phyloP scores from a whole-genome alignment of 2,329 filamentous ascomycete genomes.

The Stagonosporopsis cucurbitacearum region DNA sequence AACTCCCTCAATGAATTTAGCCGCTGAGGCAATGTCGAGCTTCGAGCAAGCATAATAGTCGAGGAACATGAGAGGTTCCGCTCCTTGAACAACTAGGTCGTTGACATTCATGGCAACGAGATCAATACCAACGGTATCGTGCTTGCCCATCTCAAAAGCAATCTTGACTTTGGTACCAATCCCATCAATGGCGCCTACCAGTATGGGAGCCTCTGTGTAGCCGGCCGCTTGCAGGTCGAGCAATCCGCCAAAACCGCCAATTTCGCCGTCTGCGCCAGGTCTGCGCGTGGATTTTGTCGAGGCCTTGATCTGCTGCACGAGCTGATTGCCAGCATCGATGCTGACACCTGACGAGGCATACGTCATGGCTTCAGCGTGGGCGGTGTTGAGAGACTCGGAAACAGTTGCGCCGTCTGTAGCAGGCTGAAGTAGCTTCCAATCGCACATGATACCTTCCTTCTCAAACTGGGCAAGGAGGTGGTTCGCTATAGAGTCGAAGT shows the following conservation, averaged over 20 bases:
- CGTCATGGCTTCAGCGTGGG: slow-evolving; percentile 63
- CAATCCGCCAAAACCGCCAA: slow-evolving; percentile 92
- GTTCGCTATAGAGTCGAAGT: slow-evolving; percentile 86
- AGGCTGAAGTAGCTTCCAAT: slow-evolving; percentile 87
- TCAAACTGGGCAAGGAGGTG: slow-evolving; percentile 78
- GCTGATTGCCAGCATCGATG: slow-evolving; percentile 90
- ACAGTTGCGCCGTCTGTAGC: slow-evolving; percentile 71
- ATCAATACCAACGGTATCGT: slow-evolving; percentile 94
- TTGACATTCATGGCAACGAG: slow-evolving; percentile 99
- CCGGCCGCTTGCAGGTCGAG: slow-evolving; percentile 79
- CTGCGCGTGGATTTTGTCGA: slow-evolving; percentile 85
- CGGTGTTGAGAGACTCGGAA: slow-evolving; percentile 19
- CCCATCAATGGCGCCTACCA: slow-evolving; percentile 95
- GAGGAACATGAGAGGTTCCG: slow-evolving; percentile 93
- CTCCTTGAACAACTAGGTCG: slow-evolving; percentile 93
- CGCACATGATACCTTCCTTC: slow-evolving; percentile 74
- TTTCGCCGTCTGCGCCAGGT: slow-evolving; percentile 87
- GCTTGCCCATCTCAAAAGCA: slow-evolving; percentile 85
- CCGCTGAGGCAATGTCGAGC: slow-evolving; percentile 77
- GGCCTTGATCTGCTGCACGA: slow-evolving; percentile 90
- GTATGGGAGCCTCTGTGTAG: slow-evolving; percentile 74
- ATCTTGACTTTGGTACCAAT: slow-evolving; percentile 98
- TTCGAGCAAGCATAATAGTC: slow-evolving; percentile 97
- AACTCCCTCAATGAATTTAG: slow-evolving; percentile 89
- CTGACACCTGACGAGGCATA: slow-evolving; percentile 94